Evolutionary conservation across 495 filamentous ascomycete species (phyloP), one percentile per base, ranked within the genome.

Genomic region (Penicillium salamii): DNA sequence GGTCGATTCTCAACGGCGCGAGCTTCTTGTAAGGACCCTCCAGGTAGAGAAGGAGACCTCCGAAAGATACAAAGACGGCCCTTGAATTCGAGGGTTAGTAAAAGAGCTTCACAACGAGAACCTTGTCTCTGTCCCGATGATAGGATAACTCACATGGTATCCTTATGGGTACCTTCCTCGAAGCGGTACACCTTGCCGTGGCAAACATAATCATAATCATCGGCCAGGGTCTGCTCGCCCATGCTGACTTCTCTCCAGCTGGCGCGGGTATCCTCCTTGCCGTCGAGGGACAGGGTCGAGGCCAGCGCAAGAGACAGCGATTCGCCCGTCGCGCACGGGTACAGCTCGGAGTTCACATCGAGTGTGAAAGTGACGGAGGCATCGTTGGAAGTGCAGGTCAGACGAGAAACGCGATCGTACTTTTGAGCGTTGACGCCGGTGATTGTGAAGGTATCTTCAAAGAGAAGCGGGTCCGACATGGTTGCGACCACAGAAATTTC

Each of bases 171-270:
- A 35, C 80, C 88, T 66, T 97, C 93, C 70, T 95, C 90, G 66
- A 97, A 97, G 57, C 90, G 85, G 75, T 99, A 99, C 28, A 96
- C 86, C 82, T 97, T 97, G 51, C 93, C 93, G 69, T 96, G 84
- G 69, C 91, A 96, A 37, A 97, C 93, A 67, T 99, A 99, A 59
- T 99, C 95, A 52, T 84, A 99, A 68, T 88, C 83, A 66, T 97
- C 91, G 17, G 93, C 91, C 32, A 99, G 74, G 9, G 82, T 89
- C 42, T 81, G 71, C 64, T 95, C 90, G 24, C 81, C 84, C 66
- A 82, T 77, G 55, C 75, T 78, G 20, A 85, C 77, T 40, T 91
- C 87, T 62, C 89, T 83, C 91, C 91, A 96, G 36, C 90, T 89
- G 9, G 61, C 62, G 11, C 70, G 70, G 31, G 57, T 60, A 32